phyloP scores from a whole-genome alignment of 257 asterid genomes.

The Solanum sejunctum region DNA sequence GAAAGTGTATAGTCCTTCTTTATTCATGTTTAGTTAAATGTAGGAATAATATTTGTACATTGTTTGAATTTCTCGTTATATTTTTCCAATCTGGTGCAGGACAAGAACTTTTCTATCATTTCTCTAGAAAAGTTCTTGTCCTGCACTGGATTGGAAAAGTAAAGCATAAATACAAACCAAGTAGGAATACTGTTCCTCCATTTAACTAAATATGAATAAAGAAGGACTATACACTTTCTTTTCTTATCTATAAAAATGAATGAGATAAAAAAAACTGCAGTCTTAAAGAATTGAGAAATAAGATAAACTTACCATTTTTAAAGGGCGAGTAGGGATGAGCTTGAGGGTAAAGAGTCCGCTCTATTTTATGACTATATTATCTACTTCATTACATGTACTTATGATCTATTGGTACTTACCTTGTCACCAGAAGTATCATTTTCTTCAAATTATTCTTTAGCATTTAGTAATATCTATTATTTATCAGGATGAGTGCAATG shows the following conservation, averaged over 20 bases:
- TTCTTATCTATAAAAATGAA: no score
- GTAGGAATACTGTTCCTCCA: not conserved
- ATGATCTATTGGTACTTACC: no score
- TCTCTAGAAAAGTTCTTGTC: constrained; percentile 4
- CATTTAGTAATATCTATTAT: no score
- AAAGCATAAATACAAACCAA: not conserved
- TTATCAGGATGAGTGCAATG: no score
- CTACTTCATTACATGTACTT: no score
- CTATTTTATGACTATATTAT: no score
- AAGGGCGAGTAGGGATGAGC: no score
- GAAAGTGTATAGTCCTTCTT: not conserved
- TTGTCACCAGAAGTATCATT: no score
- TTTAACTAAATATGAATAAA: not conserved
- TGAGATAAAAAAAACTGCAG: not conserved
- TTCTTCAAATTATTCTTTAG: no score
- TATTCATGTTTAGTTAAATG: not conserved
- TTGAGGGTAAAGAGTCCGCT: no score
- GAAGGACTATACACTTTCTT: not conserved
- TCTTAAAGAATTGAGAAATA: not conserved
- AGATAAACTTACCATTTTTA: not conserved
- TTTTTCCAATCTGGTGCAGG: constrained; percentile 2
- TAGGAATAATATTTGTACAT: not conserved
- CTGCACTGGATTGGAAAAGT: not conserved
- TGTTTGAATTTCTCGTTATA: not conserved
- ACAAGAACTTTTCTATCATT: not conserved